Conservation (phyloP, 1,284 basidiomycete species). For the Cryptococcus sp. region DNA sequence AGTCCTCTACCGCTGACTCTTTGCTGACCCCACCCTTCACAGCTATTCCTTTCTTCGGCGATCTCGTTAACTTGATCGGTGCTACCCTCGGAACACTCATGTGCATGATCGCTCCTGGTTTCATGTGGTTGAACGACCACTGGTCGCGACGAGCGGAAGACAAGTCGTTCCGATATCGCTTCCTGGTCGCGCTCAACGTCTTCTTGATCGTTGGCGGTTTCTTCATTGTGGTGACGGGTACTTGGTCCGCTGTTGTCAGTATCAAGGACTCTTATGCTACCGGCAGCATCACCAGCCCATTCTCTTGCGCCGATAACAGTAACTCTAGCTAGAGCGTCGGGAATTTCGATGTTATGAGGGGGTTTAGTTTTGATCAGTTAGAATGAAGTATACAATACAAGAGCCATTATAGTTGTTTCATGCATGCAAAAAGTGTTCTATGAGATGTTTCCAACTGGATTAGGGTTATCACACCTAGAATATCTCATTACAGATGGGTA, state of each 20-base stretch:
- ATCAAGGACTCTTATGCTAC: constrained; percentile 45
- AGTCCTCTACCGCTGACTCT: neutral
- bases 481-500: no score
- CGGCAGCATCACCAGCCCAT: constrained; percentile 44
- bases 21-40: neutral
- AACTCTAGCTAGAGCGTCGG: constrained; percentile 12
- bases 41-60: constrained; percentile 32
- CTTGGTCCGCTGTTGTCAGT: constrained; percentile 44
- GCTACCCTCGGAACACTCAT: constrained; percentile 24
- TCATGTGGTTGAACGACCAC: constrained; percentile 37
- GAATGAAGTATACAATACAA: no score
- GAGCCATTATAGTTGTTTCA: no score
- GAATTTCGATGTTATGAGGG: no score
- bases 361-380: no score
- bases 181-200: constrained; percentile 27
- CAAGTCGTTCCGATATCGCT: constrained; percentile 17
- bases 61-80: constrained; percentile 31
- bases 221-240: constrained; percentile 49
- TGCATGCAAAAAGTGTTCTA: no score
- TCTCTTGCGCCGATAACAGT: constrained; percentile 49
- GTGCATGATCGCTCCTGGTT: constrained; percentile 17
- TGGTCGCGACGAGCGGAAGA: constrained; percentile 16
- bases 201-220: constrained; percentile 40
- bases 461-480: no score
- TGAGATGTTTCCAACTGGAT: no score